These are phyloP conservation scores for Aureobasidium sp. DNA, from an alignment of 2,329 filamentous ascomycete genomes.

Conservation along the genomic window DNA sequence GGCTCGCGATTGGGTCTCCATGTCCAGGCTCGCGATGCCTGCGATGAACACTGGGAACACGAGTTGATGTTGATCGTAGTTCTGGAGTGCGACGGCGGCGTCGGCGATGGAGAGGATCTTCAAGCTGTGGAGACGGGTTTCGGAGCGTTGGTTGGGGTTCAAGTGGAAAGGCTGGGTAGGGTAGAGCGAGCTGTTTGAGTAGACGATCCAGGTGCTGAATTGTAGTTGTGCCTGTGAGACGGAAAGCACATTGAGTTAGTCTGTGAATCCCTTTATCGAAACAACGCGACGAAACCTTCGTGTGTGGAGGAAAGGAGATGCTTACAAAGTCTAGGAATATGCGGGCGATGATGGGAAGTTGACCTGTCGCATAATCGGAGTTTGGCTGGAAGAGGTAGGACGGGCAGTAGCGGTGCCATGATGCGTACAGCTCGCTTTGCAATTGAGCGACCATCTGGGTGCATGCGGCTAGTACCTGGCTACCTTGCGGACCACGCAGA, in stretches of 20 bases:
- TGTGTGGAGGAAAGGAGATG: conserved; percentile 14
- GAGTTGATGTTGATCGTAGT: conserved; percentile 37
- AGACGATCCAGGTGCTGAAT: conserved; percentile 33
- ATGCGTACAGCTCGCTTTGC: conserved; percentile 22
- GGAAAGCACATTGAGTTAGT: background rate
- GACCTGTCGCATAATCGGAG: conserved; percentile 22
- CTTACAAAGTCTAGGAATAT: conserved; percentile 38
- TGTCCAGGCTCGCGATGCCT: conserved; percentile 36
- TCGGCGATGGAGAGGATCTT: conserved; percentile 40
- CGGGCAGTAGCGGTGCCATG: conserved; percentile 25
- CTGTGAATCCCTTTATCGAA: background rate
- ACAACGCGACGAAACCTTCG: no score
- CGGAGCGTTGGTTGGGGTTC: conserved; percentile 29
- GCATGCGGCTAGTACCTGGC: conserved; percentile 17
- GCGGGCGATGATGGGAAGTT: conserved; percentile 23
- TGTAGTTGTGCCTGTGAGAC: conserved; percentile 7
- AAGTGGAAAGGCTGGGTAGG: conserved; percentile 41
- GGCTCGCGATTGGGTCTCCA: conserved; percentile 37
- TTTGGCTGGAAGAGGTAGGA: conserved; percentile 19
- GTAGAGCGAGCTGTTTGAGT: conserved; percentile 48
- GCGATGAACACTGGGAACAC: conserved; percentile 49
- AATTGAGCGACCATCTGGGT: conserved; percentile 20
- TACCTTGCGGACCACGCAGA: background rate
- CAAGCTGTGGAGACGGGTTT: conserved; percentile 38
- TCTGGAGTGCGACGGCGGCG: conserved; percentile 31